A percentile compares a stretch with the other conserved stretches of the same genome.
These are phyloP conservation scores for Tilletia indica DNA, from an alignment of 1,284 basidiomycete species.

Conservation along the genomic window DNA sequence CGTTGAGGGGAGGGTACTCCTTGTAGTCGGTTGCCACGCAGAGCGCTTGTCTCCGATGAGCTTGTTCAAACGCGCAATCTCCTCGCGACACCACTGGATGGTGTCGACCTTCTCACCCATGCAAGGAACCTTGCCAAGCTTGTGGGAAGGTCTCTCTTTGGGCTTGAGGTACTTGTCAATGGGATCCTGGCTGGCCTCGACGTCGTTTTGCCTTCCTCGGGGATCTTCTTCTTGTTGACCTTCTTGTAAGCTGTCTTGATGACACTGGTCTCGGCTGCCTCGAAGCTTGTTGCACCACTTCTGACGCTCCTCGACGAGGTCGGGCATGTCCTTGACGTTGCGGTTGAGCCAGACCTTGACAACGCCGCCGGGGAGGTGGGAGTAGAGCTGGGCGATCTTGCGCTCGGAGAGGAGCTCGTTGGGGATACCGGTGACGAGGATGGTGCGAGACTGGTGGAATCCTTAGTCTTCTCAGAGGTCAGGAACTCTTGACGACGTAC, in stretches of 20 bases:
- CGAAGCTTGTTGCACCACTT: constrained; percentile 77
- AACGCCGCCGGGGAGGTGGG: constrained; percentile 77
- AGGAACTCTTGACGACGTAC: constrained; percentile 80
- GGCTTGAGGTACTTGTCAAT: constrained; percentile 47
- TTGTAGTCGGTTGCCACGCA: constrained; percentile 63
- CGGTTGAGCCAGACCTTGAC: constrained; percentile 84
- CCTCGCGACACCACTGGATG: constrained; percentile 77
- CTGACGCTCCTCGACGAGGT: constrained; percentile 74
- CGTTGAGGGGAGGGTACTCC: constrained; percentile 62
- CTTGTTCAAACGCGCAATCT: constrained; percentile 62
- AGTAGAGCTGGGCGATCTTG: constrained; percentile 69
- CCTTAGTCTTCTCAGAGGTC: constrained; percentile 69
- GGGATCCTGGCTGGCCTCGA: constrained; percentile 34
- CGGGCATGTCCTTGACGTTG: constrained; percentile 78
- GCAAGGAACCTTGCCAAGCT: constrained; percentile 66
- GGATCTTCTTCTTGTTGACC: constrained; percentile 54
- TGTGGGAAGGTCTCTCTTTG: constrained; percentile 70
- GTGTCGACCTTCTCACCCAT: constrained; percentile 74
- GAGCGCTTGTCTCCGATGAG: constrained; percentile 63
- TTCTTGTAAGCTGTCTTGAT: constrained; percentile 71
- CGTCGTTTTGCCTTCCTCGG: constrained; percentile 23
- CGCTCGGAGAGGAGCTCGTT: constrained; percentile 67
- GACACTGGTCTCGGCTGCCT: constrained; percentile 76
- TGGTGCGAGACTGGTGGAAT: constrained; percentile 79
- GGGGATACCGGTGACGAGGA: constrained; percentile 87